These are phyloP conservation scores for Fibroporia radiculosa DNA, from an alignment of 768 basidiomycete species.

Conservation along the genomic window DNA sequence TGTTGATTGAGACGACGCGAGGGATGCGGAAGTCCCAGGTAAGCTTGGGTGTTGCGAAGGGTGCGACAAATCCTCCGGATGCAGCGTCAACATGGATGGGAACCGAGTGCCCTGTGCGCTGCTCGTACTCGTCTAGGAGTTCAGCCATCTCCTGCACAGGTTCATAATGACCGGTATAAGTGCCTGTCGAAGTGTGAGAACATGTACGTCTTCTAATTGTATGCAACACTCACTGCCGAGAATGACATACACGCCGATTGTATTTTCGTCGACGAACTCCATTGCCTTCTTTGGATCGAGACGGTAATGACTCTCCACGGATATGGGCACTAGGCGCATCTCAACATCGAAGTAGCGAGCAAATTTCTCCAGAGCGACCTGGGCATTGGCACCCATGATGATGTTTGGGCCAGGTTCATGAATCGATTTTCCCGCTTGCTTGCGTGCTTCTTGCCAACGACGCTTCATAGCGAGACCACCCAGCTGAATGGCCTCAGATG, in stretches of 20 bases:
- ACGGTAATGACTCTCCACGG: constrained; percentile 64
- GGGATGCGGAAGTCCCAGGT: constrained; percentile 55
- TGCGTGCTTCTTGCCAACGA: constrained; percentile 61
- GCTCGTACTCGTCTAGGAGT: constrained; percentile 53
- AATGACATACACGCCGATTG: constrained; percentile 61
- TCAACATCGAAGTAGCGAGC: constrained; percentile 66
- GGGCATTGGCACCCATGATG: constrained; percentile 61
- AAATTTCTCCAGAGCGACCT: constrained; percentile 66
- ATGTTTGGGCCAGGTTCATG: constrained; percentile 62
- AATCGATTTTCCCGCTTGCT: constrained; percentile 55
- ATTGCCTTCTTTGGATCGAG: constrained; percentile 64
- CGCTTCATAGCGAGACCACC: constrained; percentile 69
- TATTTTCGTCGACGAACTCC: constrained; percentile 63
- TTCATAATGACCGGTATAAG: constrained; percentile 57
- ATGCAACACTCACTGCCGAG: constrained; percentile 34
- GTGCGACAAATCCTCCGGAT: constrained; percentile 56
- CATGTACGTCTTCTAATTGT: constrained; percentile 4
- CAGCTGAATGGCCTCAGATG: constrained; percentile 66
- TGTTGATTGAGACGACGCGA: constrained; percentile 52
- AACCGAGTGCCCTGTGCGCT: constrained; percentile 32
- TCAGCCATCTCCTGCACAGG: constrained; percentile 81
- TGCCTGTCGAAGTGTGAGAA: constrained; percentile 18
- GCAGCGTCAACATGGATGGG: constrained; percentile 46
- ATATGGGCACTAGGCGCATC: constrained; percentile 54
- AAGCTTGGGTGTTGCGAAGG: constrained; percentile 47